Evolutionary conservation across 176 grass and related monocot species (phyloP).

Genomic region (Stipa capillata): DNA sequence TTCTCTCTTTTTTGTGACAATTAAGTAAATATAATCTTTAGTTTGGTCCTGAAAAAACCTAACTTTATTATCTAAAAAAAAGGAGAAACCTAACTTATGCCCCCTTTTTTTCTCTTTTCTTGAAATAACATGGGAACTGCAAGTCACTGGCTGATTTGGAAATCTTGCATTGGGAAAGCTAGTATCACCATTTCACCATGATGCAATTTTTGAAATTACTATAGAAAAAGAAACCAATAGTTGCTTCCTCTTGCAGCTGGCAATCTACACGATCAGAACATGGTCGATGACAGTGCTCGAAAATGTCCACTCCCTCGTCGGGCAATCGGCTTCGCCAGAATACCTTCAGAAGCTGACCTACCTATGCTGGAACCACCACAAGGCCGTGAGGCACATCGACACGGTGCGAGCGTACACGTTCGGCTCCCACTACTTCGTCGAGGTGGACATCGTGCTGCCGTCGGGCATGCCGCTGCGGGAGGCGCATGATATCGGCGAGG

Average conservation of each 20-base stretch:
- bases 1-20: no score
- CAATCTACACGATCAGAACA: conserved; percentile 83
- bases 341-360: conserved; percentile 97
- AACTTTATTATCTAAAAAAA: no score
- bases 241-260: conserved; percentile 38
- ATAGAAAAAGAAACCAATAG: background rate
- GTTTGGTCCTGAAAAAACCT: no score
- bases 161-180: no score
- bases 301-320: conserved; percentile 92
- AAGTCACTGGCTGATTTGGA: no score
- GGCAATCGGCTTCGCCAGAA: conserved; percentile 71
- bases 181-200: background rate
- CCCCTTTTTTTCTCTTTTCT: no score
- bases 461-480: conserved; percentile 66
- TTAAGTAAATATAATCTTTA: no score
- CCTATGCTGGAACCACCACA: conserved; percentile 98
- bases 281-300: conserved; percentile 90
- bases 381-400: conserved; percentile 87
- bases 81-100: no score
- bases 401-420: conserved; percentile 95
- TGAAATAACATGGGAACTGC: background rate
- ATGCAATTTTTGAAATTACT: background rate
- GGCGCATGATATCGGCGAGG: conserved; percentile 94
- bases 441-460: conserved; percentile 93
- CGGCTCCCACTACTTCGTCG: conserved; percentile 93